A percentile compares a stretch with the other conserved stretches of the same genome.
Evolutionary conservation across 257 asterid genomes (phyloP).

Genomic region (Petunia secreta): DNA sequence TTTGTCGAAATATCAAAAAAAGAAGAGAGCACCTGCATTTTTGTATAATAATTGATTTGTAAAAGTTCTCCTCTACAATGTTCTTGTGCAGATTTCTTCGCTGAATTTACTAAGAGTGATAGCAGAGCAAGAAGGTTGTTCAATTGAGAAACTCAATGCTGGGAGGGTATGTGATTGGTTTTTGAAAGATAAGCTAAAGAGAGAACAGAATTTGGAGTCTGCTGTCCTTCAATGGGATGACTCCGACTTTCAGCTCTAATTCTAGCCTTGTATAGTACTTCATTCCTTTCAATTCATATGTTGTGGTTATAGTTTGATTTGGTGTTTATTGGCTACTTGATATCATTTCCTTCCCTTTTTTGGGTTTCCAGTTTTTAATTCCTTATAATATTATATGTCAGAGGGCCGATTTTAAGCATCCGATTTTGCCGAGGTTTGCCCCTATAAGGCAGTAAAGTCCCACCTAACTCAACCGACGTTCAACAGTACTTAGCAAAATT

Average conservation of each 20-base stretch:
- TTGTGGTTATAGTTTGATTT: background rate
- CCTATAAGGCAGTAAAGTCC: too few relatives aligned
- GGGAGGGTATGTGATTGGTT: constrained; percentile 90
- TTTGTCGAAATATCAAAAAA: background rate
- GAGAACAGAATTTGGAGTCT: constrained; percentile 70
- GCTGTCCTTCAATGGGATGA: constrained; percentile 88
- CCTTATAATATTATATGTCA: too few relatives aligned
- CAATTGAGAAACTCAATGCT: constrained; percentile 78
- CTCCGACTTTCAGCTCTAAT: constrained; percentile 48
- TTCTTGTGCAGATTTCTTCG: constrained; percentile 65
- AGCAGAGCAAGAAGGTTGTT: constrained; percentile 79
- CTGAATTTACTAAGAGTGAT: constrained; percentile 72
- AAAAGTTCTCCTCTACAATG: background rate
- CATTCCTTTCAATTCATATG: too few relatives aligned
- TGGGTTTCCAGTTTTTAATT: too few relatives aligned
- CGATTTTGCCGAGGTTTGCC: too few relatives aligned
- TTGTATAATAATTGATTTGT: background rate
- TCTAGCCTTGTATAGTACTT: background rate
- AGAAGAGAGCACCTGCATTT: background rate
- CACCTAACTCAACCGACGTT: too few relatives aligned
- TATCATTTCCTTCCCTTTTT: too few relatives aligned
- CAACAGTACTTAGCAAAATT: too few relatives aligned
- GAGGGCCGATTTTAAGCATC: too few relatives aligned
- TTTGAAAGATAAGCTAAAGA: constrained; percentile 69
- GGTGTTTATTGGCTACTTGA: too few relatives aligned